phyloP scores from a whole-genome alignment of 164 flowering plant species.

The Aristolochia fimbriata region DNA sequence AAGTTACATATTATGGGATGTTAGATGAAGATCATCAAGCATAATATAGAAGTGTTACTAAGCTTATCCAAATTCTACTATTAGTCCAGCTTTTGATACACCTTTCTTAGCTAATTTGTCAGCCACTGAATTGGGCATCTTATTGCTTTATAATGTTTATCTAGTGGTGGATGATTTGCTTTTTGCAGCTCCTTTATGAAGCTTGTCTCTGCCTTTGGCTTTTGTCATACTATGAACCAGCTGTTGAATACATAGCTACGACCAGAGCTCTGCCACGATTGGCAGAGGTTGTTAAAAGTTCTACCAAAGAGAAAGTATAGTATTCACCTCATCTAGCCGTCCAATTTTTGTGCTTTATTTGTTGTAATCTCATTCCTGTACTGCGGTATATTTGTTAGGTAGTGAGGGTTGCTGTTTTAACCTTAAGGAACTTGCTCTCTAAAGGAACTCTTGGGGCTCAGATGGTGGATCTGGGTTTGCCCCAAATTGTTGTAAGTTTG shows the following conservation, averaged over 20 bases:
- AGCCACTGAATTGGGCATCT: too few species aligned
- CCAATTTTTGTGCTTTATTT: neutral
- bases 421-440: constrained; percentile 70
- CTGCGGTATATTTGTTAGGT: constrained; percentile 38
- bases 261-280: constrained; percentile 71
- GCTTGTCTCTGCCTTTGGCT: constrained; percentile 97
- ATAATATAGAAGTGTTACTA: too few species aligned
- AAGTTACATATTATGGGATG: too few species aligned
- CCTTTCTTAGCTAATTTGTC: too few species aligned
- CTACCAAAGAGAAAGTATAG: constrained; percentile 91
- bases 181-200: constrained; percentile 88
- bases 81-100: too few species aligned
- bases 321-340: neutral
- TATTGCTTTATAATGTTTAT: too few species aligned
- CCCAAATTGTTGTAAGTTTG: constrained; percentile 77
- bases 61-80: too few species aligned
- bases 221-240: constrained; percentile 88
- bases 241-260: constrained; percentile 76
- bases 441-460: constrained; percentile 90
- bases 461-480: constrained; percentile 88
- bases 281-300: constrained; percentile 77
- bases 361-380: neutral
- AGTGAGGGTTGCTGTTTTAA: constrained; percentile 83
- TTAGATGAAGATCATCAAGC: too few species aligned
- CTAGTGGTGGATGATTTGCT: neutral